Conservation (phyloP, 2,329 filamentous ascomycete species). For the Xylariaceae sp. region DNA sequence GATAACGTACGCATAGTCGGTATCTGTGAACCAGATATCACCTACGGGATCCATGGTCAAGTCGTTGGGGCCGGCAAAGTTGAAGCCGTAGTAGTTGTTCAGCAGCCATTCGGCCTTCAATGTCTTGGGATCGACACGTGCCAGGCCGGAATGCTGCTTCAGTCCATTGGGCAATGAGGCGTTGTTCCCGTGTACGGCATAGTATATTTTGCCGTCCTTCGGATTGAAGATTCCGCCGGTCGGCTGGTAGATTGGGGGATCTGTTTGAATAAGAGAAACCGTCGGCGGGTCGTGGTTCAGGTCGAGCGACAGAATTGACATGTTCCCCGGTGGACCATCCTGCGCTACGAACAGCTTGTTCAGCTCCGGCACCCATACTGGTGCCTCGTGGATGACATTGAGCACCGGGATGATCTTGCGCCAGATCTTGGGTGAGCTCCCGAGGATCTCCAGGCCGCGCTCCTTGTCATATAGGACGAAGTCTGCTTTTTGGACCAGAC, state of each 20-base stretch:
- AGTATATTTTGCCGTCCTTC: slow-evolving; percentile 10
- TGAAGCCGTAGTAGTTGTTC: slow-evolving; percentile 33
- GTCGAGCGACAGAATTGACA: slow-evolving; percentile 6
- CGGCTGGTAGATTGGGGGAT: slow-evolving; percentile 7
- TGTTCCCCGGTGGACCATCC: slow-evolving; percentile 6
- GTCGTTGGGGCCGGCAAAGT: slow-evolving; percentile 37
- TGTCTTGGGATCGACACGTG: slow-evolving; percentile 14
- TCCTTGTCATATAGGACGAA: slow-evolving; percentile 5
- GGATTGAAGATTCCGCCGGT: slow-evolving; percentile 4
- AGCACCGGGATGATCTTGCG: slow-evolving; percentile 3
- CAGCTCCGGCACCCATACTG: slow-evolving; percentile 2
- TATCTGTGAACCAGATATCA: slow-evolving; percentile 20
- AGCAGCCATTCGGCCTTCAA: slow-evolving; percentile 26
- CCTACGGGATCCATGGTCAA: slow-evolving; percentile 33
- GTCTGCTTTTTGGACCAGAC: slow-evolving; percentile 7
- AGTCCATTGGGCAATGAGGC: slow-evolving; percentile 6
- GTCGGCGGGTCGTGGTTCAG: slow-evolving; percentile 4
- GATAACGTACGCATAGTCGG: slow-evolving; percentile 23
- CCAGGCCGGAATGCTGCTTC: slow-evolving; percentile 6
- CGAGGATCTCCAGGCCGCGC: slow-evolving; percentile 5
- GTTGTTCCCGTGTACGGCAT: slow-evolving; percentile 7
- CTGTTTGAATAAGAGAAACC: slow-evolving; percentile 1
- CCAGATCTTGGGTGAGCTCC: slow-evolving; percentile 1
- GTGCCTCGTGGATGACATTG: slow-evolving; percentile 9
- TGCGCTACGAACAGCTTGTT: slow-evolving; percentile 9